Base-by-base conservation (phyloP, 2,329 filamentous ascomycete species). In the Xylaria sp. region DNA sequence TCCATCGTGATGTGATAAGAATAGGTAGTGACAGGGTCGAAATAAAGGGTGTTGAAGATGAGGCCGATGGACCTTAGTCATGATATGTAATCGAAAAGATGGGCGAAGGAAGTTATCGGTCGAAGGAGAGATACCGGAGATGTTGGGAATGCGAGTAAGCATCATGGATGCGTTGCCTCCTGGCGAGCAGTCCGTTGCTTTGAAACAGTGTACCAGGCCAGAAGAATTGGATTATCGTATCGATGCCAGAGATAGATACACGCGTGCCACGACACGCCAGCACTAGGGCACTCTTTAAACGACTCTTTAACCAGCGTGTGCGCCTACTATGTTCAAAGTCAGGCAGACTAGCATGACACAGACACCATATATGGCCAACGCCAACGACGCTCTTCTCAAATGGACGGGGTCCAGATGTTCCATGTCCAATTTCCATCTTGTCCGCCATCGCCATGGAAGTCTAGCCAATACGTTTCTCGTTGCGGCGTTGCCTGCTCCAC, bases 321-420 rank as follows among this genome's bases (percentile, higher is more conserved):
- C 80, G 68, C 94, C 92, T 68, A 96, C 89, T 11, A 89, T 86
- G 72, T 97, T 97, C 71, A 92, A 91, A 49, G 84, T 78, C 67
- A 99, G 76, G 72, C 92, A 97, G 52, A 93, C 87, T 34, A 90
- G 77, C 94, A 99, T 97, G 56, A 99, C 92, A 53, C 89, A 76
- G 7, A 91, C 66, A 18, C 94, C 94, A 71, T 99, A 99, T 7
- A 92, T 79, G 6, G 90, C 88, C 61, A 99, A 77, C 0, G 79
- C 87, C 52, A 97, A 77, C 56, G 91, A 87, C 63, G 91, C 74
- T 69, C 85, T 88, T 60, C 94, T 82, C 57, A 97, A 73, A 80
- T 81, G 59, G 67, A 82, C 72, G 74, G 85, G 77, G 77, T 84
- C 85, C 74, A 92, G 67, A 77, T 87, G 78, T 76, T 87, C 76